Evolutionary conservation across 331 rosid genomes (phyloP).

Genomic region (Ulmus americana): DNA sequence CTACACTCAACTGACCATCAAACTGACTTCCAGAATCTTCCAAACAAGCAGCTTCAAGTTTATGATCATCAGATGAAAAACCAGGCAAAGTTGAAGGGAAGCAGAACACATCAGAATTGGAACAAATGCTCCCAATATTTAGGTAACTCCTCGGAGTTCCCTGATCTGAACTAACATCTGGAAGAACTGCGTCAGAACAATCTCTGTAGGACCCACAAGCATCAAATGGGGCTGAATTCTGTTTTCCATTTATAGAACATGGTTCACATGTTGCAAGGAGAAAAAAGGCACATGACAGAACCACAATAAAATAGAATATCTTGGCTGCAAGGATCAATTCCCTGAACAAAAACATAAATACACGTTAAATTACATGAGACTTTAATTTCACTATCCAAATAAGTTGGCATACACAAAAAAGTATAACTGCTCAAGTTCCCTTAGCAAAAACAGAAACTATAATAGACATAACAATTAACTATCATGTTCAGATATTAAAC

Average conservation of each 20-base stretch:
- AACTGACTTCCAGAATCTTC: slow-evolving; percentile 39
- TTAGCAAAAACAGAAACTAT: not conserved
- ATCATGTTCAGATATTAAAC: not conserved
- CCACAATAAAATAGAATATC: slow-evolving; percentile 31
- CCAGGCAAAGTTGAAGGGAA: slow-evolving; percentile 73
- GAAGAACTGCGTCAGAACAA: slow-evolving; percentile 29
- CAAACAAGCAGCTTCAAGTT: slow-evolving; percentile 26
- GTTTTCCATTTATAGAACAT: slow-evolving; percentile 39
- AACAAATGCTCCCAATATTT: slow-evolving; percentile 44
- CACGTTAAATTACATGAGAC: slow-evolving; percentile 16
- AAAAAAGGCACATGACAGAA: slow-evolving; percentile 44
- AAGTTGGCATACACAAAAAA: too few relatives aligned
- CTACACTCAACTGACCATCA: slow-evolving; percentile 35
- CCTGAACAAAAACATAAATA: slow-evolving; percentile 44
- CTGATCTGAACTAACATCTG: slow-evolving; percentile 27
- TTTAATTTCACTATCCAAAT: not conserved
- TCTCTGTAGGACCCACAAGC: slow-evolving; percentile 37
- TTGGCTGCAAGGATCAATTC: slow-evolving; percentile 38
- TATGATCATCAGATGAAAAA: slow-evolving; percentile 30
- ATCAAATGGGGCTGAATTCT: slow-evolving; percentile 40
- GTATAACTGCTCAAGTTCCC: not conserved
- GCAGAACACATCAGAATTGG: slow-evolving; percentile 55
- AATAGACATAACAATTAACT: not conserved
- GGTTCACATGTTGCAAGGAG: slow-evolving; percentile 38
- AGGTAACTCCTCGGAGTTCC: slow-evolving; percentile 26